A percentile compares a stretch with the other conserved stretches of the same genome.
Evolutionary conservation across 2,329 filamentous ascomycete species (phyloP).

Genomic region (Dactylonectria estremocensis): DNA sequence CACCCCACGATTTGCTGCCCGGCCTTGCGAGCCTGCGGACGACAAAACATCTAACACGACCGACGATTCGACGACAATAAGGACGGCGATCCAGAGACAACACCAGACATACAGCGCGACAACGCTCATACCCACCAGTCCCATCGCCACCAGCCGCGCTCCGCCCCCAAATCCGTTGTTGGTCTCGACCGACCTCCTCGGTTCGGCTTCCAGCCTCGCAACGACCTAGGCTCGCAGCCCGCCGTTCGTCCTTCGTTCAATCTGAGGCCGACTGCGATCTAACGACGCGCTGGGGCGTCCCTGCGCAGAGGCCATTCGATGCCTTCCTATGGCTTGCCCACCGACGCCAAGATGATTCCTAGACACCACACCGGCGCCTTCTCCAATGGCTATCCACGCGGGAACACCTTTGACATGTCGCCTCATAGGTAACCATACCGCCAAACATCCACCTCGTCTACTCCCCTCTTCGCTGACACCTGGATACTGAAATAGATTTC

Average conservation of each 20-base stretch:
- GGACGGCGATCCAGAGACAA: not conserved
- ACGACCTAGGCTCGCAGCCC: slow-evolving; percentile 7
- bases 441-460: not conserved
- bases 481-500: slow-evolving; percentile 67
- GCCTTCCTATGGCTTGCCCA: slow-evolving; percentile 50
- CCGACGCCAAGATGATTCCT: slow-evolving; percentile 80
- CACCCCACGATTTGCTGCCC: slow-evolving; percentile 18
- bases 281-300: slow-evolving; percentile 40
- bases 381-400: slow-evolving; percentile 86
- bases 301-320: slow-evolving; percentile 44
- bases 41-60: slow-evolving; percentile 13
- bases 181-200: slow-evolving; percentile 21
- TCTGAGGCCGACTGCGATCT: slow-evolving; percentile 21
- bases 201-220: slow-evolving; percentile 13
- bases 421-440: slow-evolving; percentile 81
- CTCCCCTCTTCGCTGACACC: slow-evolving; percentile 31
- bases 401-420: slow-evolving; percentile 87
- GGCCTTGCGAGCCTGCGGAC: slow-evolving; percentile 12
- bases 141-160: slow-evolving; percentile 2
- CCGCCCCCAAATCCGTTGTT: slow-evolving; percentile 18
- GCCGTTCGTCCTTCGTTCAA: slow-evolving; percentile 7
- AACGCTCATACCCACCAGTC: slow-evolving; percentile 6
- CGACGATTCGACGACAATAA: slow-evolving; percentile 1
- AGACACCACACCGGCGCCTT: slow-evolving; percentile 83
- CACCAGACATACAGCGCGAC: not conserved